Percentiles rank a stretch among this genome's conserved stretches.
These are phyloP conservation scores for Auricularia cornea DNA, from an alignment of 768 basidiomycete genomes.

Conservation along the genomic window DNA sequence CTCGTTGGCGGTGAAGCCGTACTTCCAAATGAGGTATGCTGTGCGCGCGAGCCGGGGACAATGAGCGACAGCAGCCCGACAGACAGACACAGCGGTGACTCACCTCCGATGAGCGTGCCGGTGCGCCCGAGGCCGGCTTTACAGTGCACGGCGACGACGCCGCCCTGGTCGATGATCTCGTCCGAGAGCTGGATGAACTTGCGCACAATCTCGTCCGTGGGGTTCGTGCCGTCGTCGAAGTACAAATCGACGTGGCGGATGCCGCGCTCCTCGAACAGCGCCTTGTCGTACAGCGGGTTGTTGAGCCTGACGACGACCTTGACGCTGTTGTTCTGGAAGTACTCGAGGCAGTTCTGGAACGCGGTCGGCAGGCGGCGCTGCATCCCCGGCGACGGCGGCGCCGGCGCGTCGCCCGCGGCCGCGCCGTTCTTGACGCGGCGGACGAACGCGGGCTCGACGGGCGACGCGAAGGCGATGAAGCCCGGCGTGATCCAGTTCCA, in stretches of 20 bases:
- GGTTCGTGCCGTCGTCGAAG: constrained; percentile 98
- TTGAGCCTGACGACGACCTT: constrained; percentile 92
- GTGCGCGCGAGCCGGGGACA: neutral
- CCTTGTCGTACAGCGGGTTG: constrained; percentile 81
- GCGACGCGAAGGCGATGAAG: constrained; percentile 92
- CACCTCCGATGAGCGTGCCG: constrained; percentile 82
- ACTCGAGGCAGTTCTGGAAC: constrained; percentile 86
- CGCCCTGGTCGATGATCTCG: constrained; percentile 62
- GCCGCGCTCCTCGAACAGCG: constrained; percentile 72
- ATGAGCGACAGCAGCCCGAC: neutral
- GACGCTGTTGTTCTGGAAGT: constrained; percentile 81
- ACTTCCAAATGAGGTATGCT: constrained; percentile 98
- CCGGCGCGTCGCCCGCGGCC: neutral
- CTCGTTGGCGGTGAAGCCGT: constrained; percentile 91
- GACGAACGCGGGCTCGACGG: constrained; percentile 57
- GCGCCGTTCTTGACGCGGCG: constrained; percentile 52
- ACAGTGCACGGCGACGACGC: constrained; percentile 86
- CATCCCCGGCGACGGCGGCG: constrained; percentile 41
- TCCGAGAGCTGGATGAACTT: constrained; percentile 86
- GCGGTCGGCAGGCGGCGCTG: constrained; percentile 71
- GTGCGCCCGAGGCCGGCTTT: constrained; percentile 96
- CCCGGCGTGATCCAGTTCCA: constrained; percentile 93
- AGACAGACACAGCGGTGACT: constrained; percentile 4
- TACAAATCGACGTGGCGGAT: constrained; percentile 89
- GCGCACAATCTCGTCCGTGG: constrained; percentile 89